Percentiles rank a stretch among this genome's conserved stretches.
Evolutionary conservation across 2,329 filamentous ascomycete species (phyloP).

Genomic region (Paracoccidioides brasiliensis): DNA sequence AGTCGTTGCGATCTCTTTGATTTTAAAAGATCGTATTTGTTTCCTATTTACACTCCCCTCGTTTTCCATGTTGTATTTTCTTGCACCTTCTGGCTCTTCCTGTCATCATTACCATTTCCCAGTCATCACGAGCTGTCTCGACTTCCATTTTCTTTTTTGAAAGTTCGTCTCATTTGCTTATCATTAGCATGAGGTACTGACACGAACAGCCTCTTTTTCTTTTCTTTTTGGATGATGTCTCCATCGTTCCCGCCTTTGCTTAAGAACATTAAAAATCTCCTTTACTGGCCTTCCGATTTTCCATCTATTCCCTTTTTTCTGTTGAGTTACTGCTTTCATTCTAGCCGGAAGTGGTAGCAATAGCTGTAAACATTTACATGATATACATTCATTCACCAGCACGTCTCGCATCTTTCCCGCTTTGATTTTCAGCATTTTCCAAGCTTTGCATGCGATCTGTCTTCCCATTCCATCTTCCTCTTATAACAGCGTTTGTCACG

Average conservation of each 20-base stretch:
- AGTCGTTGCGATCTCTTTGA: neutral
- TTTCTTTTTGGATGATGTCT: neutral
- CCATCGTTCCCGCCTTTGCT: neutral
- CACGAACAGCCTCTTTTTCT: neutral
- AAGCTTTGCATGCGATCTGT: too few relatives aligned
- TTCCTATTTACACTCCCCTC: neutral
- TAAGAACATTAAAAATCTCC: neutral
- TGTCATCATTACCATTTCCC: neutral
- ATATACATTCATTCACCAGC: neutral
- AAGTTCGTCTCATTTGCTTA: neutral
- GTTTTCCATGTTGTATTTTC: neutral
- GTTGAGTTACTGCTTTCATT: neutral
- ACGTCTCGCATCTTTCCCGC: neutral
- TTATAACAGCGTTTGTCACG: too few relatives aligned
- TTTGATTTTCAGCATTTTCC: neutral
- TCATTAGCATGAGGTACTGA: neutral
- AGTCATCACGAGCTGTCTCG: neutral
- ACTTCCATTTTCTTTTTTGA: neutral
- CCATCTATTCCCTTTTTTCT: neutral
- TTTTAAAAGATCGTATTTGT: neutral
- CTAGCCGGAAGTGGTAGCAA: neutral
- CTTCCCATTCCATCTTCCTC: too few relatives aligned
- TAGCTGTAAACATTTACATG: neutral
- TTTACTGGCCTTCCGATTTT: neutral
- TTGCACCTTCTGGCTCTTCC: neutral